These are phyloP conservation scores for Abortiporus biennis DNA, from an alignment of 1,284 basidiomycete species.

Conservation along the genomic window DNA sequence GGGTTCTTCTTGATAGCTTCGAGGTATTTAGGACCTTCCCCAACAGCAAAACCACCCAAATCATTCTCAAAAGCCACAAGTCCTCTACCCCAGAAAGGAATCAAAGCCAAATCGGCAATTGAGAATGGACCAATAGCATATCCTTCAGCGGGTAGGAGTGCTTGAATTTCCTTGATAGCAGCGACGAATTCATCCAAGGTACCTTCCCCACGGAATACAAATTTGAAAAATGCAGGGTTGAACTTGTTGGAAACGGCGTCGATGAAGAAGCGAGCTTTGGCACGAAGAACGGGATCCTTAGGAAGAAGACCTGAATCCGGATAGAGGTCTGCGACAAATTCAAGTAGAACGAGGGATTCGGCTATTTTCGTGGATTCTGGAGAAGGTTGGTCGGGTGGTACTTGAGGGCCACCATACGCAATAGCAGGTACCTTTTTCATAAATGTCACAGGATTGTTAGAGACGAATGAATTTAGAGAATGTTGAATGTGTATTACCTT, in stretches of 20 bases:
- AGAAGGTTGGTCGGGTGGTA: conserved; percentile 42
- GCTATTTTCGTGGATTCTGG: conserved; percentile 47
- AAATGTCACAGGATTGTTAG: not conserved
- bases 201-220: conserved; percentile 34
- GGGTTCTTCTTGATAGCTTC: not conserved
- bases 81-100: conserved; percentile 3
- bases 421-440: conserved; percentile 12
- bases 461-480: not conserved
- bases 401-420: conserved; percentile 15
- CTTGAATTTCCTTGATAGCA: conserved; percentile 6
- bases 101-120: conserved; percentile 4
- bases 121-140: conserved; percentile 3
- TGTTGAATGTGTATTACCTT: conserved; percentile 26
- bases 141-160: conserved; percentile 3
- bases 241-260: conserved; percentile 40
- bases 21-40: conserved; percentile 6
- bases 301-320: conserved; percentile 38
- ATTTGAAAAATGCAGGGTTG: conserved; percentile 26
- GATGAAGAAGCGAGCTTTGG: conserved; percentile 50
- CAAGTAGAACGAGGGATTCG: conserved; percentile 53
- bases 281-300: conserved; percentile 41
- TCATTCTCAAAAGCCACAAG: conserved; percentile 5
- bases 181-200: conserved; percentile 13
- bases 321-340: conserved; percentile 49
- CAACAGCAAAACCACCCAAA: conserved; percentile 2